These are phyloP conservation scores for Neurospora pannonica DNA, from an alignment of 495 filamentous ascomycete genomes.

Conservation along the genomic window DNA sequence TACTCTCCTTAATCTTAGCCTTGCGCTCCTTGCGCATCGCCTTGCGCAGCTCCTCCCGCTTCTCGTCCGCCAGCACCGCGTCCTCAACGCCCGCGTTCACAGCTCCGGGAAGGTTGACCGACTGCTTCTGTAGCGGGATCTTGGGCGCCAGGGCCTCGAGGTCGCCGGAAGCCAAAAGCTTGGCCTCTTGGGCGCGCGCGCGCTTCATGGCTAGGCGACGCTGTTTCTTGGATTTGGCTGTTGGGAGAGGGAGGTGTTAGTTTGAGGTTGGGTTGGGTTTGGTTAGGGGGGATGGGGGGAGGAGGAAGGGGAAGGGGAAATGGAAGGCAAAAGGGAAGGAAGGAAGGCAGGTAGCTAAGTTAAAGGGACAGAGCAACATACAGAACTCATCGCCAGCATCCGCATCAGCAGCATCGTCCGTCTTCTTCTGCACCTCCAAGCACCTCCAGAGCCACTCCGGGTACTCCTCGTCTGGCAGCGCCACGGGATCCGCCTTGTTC, in stretches of 20 bases:
- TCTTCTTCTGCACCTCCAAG: constrained; percentile 48
- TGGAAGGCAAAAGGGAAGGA: too few relatives aligned
- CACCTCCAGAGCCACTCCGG: constrained; percentile 85
- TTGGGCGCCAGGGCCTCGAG: constrained; percentile 56
- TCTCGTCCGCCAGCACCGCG: constrained; percentile 46
- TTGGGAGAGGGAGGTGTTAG: neutral
- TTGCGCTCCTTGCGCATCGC: constrained; percentile 64
- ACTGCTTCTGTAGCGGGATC: constrained; percentile 76
- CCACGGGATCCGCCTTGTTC: constrained; percentile 55
- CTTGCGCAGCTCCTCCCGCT: constrained; percentile 56
- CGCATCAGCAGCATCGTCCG: constrained; percentile 23
- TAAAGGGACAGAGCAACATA: too few relatives aligned
- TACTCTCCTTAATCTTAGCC: constrained; percentile 77
- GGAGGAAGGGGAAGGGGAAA: neutral
- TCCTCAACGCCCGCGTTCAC: constrained; percentile 48
- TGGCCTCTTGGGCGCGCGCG: constrained; percentile 53
- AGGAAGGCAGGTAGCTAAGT: neutral
- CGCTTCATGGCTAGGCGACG: constrained; percentile 57
- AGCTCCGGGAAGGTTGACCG: constrained; percentile 65
- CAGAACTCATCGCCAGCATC: constrained; percentile 60
- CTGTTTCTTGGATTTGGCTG: constrained; percentile 74
- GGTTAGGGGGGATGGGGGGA: neutral
- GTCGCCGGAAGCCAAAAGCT: constrained; percentile 54
- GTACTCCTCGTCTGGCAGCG: constrained; percentile 75
- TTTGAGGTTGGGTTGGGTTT: neutral